phyloP scores from a whole-genome alignment of 1,139 yeast species.

The Blastobotrys elegans region DNA sequence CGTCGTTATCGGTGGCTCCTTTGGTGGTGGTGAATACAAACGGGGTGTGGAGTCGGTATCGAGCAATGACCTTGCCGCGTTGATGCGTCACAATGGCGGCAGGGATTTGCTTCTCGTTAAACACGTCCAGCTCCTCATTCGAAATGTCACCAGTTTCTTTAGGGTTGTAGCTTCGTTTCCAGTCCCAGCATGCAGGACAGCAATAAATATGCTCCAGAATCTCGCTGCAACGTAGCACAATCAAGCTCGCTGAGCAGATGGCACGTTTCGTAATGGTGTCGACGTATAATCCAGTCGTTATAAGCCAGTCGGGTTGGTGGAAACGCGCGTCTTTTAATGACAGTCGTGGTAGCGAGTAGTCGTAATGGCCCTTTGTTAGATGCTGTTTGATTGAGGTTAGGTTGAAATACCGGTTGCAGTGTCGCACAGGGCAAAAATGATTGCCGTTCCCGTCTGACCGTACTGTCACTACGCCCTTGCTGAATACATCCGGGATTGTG shows the following conservation, averaged over 20 bases:
- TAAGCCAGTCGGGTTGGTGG: neutral
- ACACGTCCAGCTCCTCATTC: neutral
- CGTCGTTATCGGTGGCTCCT: neutral
- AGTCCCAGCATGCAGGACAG: neutral
- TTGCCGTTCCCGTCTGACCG: neutral
- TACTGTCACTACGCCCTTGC: neutral
- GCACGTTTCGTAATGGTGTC: neutral
- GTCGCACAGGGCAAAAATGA: neutral
- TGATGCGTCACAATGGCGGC: neutral
- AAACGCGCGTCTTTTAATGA: neutral
- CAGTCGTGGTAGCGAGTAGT: neutral
- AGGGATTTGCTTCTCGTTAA: neutral
- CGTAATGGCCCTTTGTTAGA: neutral
- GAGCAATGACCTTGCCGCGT: neutral
- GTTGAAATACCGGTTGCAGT: neutral
- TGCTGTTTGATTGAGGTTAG: neutral
- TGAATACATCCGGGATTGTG: neutral
- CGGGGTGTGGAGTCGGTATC: neutral
- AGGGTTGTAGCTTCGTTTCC: neutral
- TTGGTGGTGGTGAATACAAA: neutral
- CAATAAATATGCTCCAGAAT: neutral
- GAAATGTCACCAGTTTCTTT: neutral
- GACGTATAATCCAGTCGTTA: neutral
- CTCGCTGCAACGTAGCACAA: neutral
- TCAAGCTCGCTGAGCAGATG: neutral